Percentiles rank a stretch among this genome's conserved stretches.
These are phyloP conservation scores for Aspergillus pseudonomiae DNA, from an alignment of 2,329 filamentous ascomycete genomes.

Conservation along the genomic window DNA sequence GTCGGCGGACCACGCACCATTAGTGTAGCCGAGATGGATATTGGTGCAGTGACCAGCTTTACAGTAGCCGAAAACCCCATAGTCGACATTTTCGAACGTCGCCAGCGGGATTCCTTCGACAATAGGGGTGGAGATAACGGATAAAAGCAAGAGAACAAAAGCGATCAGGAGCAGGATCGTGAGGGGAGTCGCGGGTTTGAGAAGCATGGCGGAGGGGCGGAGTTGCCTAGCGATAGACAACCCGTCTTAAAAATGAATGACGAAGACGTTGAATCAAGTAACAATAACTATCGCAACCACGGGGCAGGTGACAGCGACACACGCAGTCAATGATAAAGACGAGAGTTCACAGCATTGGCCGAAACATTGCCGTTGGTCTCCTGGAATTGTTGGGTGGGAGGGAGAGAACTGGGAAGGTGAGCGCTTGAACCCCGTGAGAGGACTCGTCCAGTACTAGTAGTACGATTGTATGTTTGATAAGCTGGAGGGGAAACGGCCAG, in stretches of 20 bases:
- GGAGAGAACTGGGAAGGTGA: background rate
- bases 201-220: slow-evolving; percentile 61
- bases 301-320: slow-evolving; percentile 12
- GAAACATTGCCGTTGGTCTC: slow-evolving; percentile 14
- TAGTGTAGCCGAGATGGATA: slow-evolving; percentile 82
- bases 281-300: background rate
- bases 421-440: background rate
- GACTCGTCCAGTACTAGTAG: background rate
- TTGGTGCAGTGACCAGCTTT: slow-evolving; percentile 65
- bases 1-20: slow-evolving; percentile 58
- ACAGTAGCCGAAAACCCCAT: slow-evolving; percentile 94
- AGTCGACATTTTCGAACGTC: slow-evolving; percentile 73
- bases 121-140: slow-evolving; percentile 88
- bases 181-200: slow-evolving; percentile 90
- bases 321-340: slow-evolving; percentile 5
- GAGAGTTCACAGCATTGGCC: slow-evolving; percentile 15
- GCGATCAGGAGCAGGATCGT: slow-evolving; percentile 81
- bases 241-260: background rate
- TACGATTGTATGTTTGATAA: background rate
- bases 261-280: background rate
- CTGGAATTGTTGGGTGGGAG: background rate
- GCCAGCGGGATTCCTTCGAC: slow-evolving; percentile 83
- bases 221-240: slow-evolving; percentile 4
- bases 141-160: slow-evolving; percentile 82
- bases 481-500: background rate